Evolutionary conservation across 1,139 yeast genomes (phyloP), one percentile per base, ranked within the genome.

Genomic region (Kodamaea plutei): DNA sequence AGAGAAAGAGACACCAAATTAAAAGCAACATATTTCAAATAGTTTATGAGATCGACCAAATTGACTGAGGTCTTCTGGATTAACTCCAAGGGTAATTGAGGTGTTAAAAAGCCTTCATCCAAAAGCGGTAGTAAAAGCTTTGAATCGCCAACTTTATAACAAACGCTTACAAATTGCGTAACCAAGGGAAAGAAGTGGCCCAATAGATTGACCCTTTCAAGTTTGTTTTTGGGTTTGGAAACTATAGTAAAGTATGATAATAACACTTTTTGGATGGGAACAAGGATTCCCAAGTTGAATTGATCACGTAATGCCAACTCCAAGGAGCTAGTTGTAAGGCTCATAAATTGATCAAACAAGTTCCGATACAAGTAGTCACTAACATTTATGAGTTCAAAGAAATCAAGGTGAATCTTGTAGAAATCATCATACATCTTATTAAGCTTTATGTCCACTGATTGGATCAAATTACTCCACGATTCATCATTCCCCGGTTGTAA

Each of bases 21-120:
- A 38, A 56, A 61, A 3, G 64, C 66, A 4, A 54, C 39, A 35
- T 48, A 64, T 28, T 52, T 50, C 36, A 59, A 63, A 34, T 40
- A 63, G 27, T 51, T 41, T 7, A 56, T 44, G 17, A 62, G 32
- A 15, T 50, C 52, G 5, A 39, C 36, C 14, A 51, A 48, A 19
- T 47, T 48, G 10, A 52, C 40, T 1, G 43, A 25, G 4, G 37
- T 25, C 5, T 39, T 34, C 17, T 45, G 37, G 9, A 56, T 40
- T 8, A 54, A 31, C 2, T 39, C 35, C n/a, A 56, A 31, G 1
- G 63, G 59, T 10, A 50, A 30, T 15, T 43, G 43, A 0, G 63
- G 60, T 19, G 35, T 17, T 9, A 35, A 8, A 9, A 19, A 6
- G 29, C 29, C 6, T 3, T 20, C 23, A 2, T 34, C 35, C 4